Evolutionary conservation across 2,329 filamentous ascomycete species (phyloP), one percentile per base, ranked within the genome.

Genomic region (Fusarium sp.): DNA sequence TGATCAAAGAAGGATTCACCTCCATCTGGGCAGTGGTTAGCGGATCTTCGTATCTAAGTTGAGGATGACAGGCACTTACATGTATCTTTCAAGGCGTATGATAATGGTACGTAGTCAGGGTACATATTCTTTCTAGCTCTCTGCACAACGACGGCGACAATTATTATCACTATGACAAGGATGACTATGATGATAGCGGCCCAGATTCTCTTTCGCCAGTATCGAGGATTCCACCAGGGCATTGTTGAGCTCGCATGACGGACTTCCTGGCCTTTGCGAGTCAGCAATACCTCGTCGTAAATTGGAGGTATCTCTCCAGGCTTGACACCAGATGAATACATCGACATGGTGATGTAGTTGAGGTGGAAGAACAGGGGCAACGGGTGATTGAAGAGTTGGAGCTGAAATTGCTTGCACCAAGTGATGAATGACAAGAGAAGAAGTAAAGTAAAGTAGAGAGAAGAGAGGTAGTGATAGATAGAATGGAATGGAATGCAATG

Each of bases 201-300:
- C 86, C 87, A 91, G 17, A 82, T 83, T 66, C 84, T 86, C 77
- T 86, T 86, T 45, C 85, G 81, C 90, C 89, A 92, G 52, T 83
- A 83, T 56, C 83, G 83, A 1, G 86, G 85, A 69, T 90, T 83
- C 79, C 85, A 89, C 79, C 79, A 82, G 13, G 82, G 80, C 68
- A 78, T 79, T 34, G 70, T 75, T 11, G 80, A 68, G 22, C 76
- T 73, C 22, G 74, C 76, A 28, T 64, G 75, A 8, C 71, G 75
- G 26, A 77, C 30, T 64, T 68, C 69, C 52, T 75, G 66, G 32
- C 72, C 71, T 34, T 67, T 60, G 6, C 73, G 63, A 41, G 69
- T 51, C 24, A 79, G 70, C 55, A 75, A 56, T 52, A 81, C 73
- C 51, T 82, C 79, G 28, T 82, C 78, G 61, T 81, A 80, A 24